Evolutionary conservation across 345 rosid genomes (phyloP).

Genomic region (Turnera subulata): DNA sequence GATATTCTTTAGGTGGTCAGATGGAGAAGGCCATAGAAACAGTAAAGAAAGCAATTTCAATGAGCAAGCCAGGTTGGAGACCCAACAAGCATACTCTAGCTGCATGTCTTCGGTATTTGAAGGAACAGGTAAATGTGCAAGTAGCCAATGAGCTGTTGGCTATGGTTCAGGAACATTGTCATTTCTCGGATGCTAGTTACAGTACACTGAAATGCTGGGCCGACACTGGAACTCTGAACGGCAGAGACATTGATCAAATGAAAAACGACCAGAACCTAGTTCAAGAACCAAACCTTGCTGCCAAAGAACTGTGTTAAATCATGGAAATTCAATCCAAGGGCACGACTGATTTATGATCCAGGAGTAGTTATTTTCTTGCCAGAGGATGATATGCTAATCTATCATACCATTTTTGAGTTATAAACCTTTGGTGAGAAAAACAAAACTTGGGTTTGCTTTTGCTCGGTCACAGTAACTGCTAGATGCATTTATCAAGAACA

Average conservation of each 20-base stretch:
- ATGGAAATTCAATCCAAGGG: too few species aligned
- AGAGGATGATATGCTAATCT: too few species aligned
- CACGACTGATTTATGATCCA: too few species aligned
- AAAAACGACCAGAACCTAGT: not conserved
- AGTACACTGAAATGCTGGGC: not conserved
- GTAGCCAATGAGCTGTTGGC: slow-evolving; percentile 17
- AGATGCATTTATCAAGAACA: too few species aligned
- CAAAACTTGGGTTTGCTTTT: too few species aligned
- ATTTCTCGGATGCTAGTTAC: not conserved
- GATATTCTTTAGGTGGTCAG: slow-evolving; percentile 26
- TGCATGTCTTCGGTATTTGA: slow-evolving; percentile 35
- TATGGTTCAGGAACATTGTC: slow-evolving; percentile 7
- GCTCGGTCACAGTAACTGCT: too few species aligned
- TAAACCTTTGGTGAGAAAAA: too few species aligned
- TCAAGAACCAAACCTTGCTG: too few species aligned
- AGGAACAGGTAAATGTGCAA: slow-evolving; percentile 23
- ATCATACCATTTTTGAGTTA: too few species aligned
- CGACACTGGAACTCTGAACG: not conserved
- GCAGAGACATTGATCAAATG: not conserved
- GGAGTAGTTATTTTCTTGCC: too few species aligned
- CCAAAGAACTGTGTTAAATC: too few species aligned
- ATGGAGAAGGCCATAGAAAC: slow-evolving; percentile 41
- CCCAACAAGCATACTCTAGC: slow-evolving; percentile 24
- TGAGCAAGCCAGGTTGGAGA: slow-evolving; percentile 27
- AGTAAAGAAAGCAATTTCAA: slow-evolving; percentile 34